Conservation (phyloP, 257 asterid species). For the Solanum clarkiae region DNA sequence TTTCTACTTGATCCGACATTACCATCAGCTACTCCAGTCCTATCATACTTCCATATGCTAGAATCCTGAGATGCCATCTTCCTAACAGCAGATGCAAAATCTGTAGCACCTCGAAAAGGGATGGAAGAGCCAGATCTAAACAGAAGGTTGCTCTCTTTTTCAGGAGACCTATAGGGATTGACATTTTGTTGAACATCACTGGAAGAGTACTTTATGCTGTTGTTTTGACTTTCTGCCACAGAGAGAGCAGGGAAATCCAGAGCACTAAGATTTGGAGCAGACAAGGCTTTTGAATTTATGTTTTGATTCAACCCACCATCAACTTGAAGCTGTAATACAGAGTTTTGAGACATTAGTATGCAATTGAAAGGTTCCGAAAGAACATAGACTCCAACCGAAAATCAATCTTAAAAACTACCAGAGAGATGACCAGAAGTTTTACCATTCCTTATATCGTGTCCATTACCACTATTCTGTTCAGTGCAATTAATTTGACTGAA, state of each 20-base stretch:
- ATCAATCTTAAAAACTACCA: not conserved
- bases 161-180: conserved; percentile 32
- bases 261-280: conserved; percentile 58
- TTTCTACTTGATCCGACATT: conserved; percentile 79
- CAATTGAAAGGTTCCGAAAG: not conserved
- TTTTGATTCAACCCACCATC: conserved; percentile 57
- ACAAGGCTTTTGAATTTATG: conserved; percentile 40
- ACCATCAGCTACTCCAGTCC: conserved; percentile 39
- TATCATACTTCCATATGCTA: conserved; percentile 62
- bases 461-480: not conserved
- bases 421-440: not conserved
- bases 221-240: conserved; percentile 38
- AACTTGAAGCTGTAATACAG: conserved; percentile 49
- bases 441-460: not conserved
- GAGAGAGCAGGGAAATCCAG: conserved; percentile 95
- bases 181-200: conserved; percentile 38
- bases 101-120: conserved; percentile 53
- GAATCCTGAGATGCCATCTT: conserved; percentile 74
- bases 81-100: conserved; percentile 69
- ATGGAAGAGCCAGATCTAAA: conserved; percentile 47
- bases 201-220: conserved; percentile 30
- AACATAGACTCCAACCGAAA: not conserved
- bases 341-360: not conserved
- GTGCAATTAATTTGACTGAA: not conserved
- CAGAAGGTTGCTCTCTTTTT: conserved; percentile 25